Evolutionary conservation across 140 eudicot genomes (phyloP).

Genomic region (Stevia rebaudiana): DNA sequence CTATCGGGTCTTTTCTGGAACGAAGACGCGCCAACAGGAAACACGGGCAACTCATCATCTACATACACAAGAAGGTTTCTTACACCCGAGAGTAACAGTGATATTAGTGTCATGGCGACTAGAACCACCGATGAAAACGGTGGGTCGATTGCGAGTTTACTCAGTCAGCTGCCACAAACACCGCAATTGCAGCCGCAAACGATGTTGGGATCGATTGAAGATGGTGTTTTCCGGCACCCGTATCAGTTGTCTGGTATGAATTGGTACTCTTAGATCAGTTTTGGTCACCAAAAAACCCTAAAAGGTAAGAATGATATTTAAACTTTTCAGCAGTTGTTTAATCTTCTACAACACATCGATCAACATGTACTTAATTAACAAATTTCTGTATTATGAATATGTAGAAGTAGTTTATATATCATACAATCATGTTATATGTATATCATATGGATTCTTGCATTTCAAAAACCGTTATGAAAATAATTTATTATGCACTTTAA

Average conservation of each 20-base stretch:
- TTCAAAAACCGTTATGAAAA: no score
- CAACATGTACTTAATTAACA: neutral
- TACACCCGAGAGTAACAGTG: conserved; percentile 28
- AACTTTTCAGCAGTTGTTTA: conserved; percentile 15
- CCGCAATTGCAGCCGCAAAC: conserved; percentile 59
- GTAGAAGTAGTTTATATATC: conserved; percentile 2
- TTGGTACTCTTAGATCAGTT: conserved; percentile 56
- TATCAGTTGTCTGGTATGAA: conserved; percentile 53
- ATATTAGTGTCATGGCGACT: conserved; percentile 25
- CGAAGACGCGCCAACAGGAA: conserved; percentile 36
- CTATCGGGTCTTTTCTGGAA: conserved; percentile 49
- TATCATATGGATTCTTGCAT: neutral
- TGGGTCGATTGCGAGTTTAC: conserved; percentile 44
- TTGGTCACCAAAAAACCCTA: conserved; percentile 28
- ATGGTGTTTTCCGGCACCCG: conserved; percentile 59
- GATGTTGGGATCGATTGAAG: conserved; percentile 60
- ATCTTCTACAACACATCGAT: conserved; percentile 17
- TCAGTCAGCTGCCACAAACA: conserved; percentile 57
- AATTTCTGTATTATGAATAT: conserved; percentile 21
- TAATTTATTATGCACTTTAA: no score
- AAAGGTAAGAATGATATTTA: conserved; percentile 42
- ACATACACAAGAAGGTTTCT: conserved; percentile 50
- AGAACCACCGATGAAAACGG: conserved; percentile 37
- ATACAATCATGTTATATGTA: neutral
- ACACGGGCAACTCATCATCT: conserved; percentile 13